Conservation (phyloP, 768 basidiomycete species). For the Lactarius hengduanensis region DNA sequence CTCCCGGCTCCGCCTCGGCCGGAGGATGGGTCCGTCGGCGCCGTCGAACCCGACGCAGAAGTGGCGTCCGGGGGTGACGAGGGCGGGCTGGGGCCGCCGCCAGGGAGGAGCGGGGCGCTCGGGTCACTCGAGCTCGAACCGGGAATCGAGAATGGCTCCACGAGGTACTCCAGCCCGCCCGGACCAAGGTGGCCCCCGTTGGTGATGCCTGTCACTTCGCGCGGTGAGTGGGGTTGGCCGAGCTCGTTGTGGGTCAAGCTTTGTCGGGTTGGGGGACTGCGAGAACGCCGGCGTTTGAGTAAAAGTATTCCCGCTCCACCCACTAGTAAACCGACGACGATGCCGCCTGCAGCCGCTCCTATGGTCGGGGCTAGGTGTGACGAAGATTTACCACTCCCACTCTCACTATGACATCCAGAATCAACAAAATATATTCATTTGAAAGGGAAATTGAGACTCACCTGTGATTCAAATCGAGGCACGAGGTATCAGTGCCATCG, state of each 20-base stretch:
- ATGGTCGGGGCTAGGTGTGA: background rate
- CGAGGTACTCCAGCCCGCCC: conserved; percentile 16
- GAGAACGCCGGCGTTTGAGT: conserved; percentile 3
- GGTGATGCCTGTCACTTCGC: conserved; percentile 7
- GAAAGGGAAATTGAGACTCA: background rate
- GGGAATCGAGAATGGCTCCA: conserved; percentile 28
- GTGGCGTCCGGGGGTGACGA: conserved; percentile 3
- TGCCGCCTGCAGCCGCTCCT: conserved; percentile 32
- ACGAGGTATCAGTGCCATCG: conserved; percentile 41
- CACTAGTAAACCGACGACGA: conserved; percentile 30
- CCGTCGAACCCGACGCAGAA: conserved; percentile 21
- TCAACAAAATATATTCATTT: background rate
- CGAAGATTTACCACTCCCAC: background rate
- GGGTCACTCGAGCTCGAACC: conserved; percentile 7
- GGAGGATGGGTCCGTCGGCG: conserved; percentile 7
- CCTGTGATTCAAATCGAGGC: conserved; percentile 37
- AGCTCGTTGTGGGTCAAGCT: background rate
- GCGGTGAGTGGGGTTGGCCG: background rate
- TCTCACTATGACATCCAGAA: background rate
- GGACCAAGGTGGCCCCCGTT: background rate
- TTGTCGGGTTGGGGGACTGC: background rate
- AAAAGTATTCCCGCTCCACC: conserved; percentile 28
- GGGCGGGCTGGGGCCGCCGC: background rate
- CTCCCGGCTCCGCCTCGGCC: conserved; percentile 8
- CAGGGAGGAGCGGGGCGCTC: conserved; percentile 7